Conservation (phyloP, 371 early-diverging fungal species). For the Mucor sp. region DNA sequence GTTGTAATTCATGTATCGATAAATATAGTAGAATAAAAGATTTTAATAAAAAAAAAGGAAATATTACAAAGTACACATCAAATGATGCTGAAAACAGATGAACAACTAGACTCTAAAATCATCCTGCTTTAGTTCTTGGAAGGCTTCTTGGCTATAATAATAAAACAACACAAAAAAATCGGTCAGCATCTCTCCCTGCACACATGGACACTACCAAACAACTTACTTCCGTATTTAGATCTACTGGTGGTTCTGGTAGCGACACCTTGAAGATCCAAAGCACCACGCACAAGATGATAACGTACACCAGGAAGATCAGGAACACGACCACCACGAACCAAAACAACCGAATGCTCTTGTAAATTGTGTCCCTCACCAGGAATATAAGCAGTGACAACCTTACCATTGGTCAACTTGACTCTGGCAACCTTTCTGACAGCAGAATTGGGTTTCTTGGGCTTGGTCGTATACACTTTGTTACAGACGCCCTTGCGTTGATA, state of each 20-base stretch:
- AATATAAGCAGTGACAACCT: slow-evolving; percentile 91
- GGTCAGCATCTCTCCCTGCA: neutral
- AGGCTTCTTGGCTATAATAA: slow-evolving; percentile 44
- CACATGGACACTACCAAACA: neutral
- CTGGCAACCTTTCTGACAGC: slow-evolving; percentile 88
- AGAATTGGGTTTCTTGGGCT: slow-evolving; percentile 94
- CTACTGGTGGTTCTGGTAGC: slow-evolving; percentile 81
- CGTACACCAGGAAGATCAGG: slow-evolving; percentile 98
- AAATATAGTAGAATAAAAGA: no score
- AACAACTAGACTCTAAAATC: no score
- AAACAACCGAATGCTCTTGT: slow-evolving; percentile 96
- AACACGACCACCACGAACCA: slow-evolving; percentile 93
- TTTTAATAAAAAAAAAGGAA: neutral
- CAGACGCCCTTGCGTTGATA: slow-evolving; percentile 95
- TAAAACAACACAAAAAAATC: neutral
- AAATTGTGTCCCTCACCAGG: slow-evolving; percentile 98
- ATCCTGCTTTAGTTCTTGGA: slow-evolving; percentile 35
- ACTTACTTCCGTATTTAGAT: slow-evolving; percentile 95
- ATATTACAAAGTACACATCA: neutral
- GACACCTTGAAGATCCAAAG: slow-evolving; percentile 94
- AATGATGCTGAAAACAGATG: neutral
- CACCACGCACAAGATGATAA: slow-evolving; percentile 93
- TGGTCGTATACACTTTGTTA: slow-evolving; percentile 91
- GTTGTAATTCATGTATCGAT: no score
- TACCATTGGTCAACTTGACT: slow-evolving; percentile 87